Base-by-base conservation (phyloP, 768 basidiomycete species). In the Xerocomellus chrysenteron region DNA sequence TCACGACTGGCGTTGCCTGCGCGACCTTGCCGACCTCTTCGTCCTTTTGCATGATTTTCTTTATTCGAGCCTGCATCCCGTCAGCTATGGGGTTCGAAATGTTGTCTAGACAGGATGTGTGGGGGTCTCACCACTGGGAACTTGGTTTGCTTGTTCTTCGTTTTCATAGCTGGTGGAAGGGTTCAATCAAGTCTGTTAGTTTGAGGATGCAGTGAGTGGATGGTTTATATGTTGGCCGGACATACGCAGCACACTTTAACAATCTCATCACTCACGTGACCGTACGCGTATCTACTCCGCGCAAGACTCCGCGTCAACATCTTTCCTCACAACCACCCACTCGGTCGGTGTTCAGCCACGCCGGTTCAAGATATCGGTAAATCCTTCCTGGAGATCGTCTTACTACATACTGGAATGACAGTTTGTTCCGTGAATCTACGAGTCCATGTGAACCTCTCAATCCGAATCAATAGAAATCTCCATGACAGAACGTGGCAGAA, bases 21-120 rank as follows among this genome's bases (percentile, higher is more conserved):
- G 96, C 94, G 33, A 98, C 93, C 72, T 98, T 98, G 55, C 96
- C 96, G 19, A 98, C 96, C 69, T 98, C 96, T 69, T 98, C 96
- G 68, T 98, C 96, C 70, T 94, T 94, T 78, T 98, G 96, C 92
- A 98, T 98, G 54, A 98, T 97, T 78, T 93, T 92, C 82, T 98
- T 98, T 77, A 98, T 98, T 44, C 96, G 88, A 4, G 96, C 95
- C 94, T 96, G 35, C 24, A 19, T 57, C n/a, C 28, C 17, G 41
- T 68, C 44, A 67, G 63, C 30, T 17, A 32, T 55, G 30, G 17
- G 35, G 21, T 42, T 28, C 30, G 24, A 43, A 21, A 21, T 32
- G 30, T 21, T 30, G 43, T 26, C 46, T 17, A 19, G 30, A 32
- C 47, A 21, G 47, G 16, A 10, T 45, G 56, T 52, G 74, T 21